Conservation (phyloP, 129 eudicot genomes). For the Mikania micrantha region DNA sequence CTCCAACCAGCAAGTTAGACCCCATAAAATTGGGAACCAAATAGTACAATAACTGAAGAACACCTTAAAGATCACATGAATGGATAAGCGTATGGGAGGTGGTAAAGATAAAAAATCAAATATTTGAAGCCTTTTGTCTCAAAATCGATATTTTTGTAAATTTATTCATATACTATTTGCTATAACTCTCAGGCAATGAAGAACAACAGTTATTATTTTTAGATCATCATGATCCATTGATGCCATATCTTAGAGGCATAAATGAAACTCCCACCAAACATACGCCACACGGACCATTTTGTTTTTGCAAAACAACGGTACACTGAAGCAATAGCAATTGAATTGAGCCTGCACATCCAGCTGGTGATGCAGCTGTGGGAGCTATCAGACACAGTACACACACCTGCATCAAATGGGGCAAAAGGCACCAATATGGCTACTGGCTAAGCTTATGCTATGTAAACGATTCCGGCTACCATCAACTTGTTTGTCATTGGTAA, state of each 20-base stretch:
- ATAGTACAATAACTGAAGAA: conserved; percentile 41
- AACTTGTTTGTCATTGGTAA: conserved; percentile 70
- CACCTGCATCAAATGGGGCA: conserved; percentile 49
- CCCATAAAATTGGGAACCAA: conserved; percentile 38
- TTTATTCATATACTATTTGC: not conserved
- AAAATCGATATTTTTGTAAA: not conserved
- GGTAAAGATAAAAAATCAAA: no score
- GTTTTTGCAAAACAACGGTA: conserved; percentile 46
- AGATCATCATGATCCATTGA: conserved; percentile 65
- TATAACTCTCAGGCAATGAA: conserved; percentile 34
- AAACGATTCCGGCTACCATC: conserved; percentile 77
- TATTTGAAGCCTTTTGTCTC: not conserved
- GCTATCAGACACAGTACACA: conserved; percentile 48
- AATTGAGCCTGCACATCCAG: conserved; percentile 54
- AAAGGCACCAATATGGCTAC: conserved; percentile 59
- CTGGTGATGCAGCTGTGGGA: conserved; percentile 46
- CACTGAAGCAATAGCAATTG: conserved; percentile 66
- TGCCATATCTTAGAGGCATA: conserved; percentile 71
- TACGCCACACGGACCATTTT: conserved; percentile 71
- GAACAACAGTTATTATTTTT: conserved; percentile 39
- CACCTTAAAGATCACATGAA: conserved; percentile 39
- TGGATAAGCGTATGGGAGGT: conserved; percentile 45
- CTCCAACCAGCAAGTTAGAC: conserved; percentile 54
- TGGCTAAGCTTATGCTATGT: conserved; percentile 78
- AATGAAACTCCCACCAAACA: conserved; percentile 49